Evolutionary conservation across 2,329 filamentous ascomycete genomes (phyloP), one percentile per base, ranked within the genome.

Genomic region (Pseudogymnoascus destructans): DNA sequence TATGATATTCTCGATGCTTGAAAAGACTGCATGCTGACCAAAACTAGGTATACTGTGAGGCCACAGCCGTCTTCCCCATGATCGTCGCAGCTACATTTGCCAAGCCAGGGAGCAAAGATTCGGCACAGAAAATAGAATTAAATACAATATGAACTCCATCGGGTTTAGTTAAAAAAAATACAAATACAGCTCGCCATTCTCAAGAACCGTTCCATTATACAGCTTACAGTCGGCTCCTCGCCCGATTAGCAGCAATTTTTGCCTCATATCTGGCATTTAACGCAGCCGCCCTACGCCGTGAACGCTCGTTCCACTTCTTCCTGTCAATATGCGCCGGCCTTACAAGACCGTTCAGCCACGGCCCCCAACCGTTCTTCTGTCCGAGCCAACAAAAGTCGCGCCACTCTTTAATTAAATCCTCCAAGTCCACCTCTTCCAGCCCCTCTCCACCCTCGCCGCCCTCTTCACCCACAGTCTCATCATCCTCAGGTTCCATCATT

Each of bases 21-120:
- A 30, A 23, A 11, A 40, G 15, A 32, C 17, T 10, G n/a, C 15
- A 30, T 32, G 46, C 46, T 52, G 10, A 52, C 15, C 59, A 19
- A 63, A 52, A 27, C 15, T 55, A 82, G 80, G 80, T 84, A 1
- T 85, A 85, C 64, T 73, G 80, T 40, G 82, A 85, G 64, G 82
- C 81, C 2, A 85, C 82, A 0, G 76, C 80, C 0, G 82, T 79
- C 63, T 85, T 85, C 63, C 82, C 82, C 0, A 77, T 85, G 23
- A 85, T 85, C 60, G 81, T 85, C 21, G 82, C 82, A 35, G 82
- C 82, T 61, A 85, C 81, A 0, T 85, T 85, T 70, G 82, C 81
- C 11, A 83, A 82, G 60, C 46, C 46, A 52, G 46, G 46, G 25
- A 52, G 46, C 46, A 52, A 52, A 32, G 46, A 52, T 10, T 52